phyloP scores from a whole-genome alignment of 495 filamentous ascomycete species.

The Pyrenula aspistea region DNA sequence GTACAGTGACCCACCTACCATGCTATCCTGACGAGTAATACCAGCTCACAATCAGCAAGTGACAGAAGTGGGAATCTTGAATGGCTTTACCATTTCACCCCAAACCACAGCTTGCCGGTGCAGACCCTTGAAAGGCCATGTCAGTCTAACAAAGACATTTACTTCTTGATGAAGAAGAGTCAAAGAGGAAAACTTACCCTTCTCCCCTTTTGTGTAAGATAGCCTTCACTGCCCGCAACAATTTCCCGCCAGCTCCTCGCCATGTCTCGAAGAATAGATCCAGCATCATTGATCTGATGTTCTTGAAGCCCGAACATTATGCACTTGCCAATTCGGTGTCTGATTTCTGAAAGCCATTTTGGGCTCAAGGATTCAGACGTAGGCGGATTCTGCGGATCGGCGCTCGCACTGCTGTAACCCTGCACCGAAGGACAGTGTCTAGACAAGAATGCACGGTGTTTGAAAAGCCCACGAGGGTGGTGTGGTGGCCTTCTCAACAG shows the following conservation, averaged over 20 bases:
- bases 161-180: too few relatives aligned
- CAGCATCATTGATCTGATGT: conserved; percentile 49
- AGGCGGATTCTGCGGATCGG: too few relatives aligned
- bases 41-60: neutral
- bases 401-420: too few relatives aligned
- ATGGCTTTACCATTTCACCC: conserved; percentile 70
- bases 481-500: too few relatives aligned
- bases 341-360: conserved; percentile 69
- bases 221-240: conserved; percentile 70
- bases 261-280: conserved; percentile 46
- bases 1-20: conserved; percentile 28
- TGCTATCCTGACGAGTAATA: conserved; percentile 38
- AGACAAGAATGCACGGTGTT: too few relatives aligned
- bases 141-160: too few relatives aligned
- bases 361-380: conserved; percentile 31
- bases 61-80: neutral
- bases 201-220: conserved; percentile 51
- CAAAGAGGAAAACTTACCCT: too few relatives aligned
- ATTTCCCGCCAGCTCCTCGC: conserved; percentile 67
- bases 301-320: conserved; percentile 62
- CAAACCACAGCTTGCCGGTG: conserved; percentile 66
- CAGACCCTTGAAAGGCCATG: too few relatives aligned
- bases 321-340: conserved; percentile 67
- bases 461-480: too few relatives aligned
- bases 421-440: too few relatives aligned